Evolutionary conservation across 352 stramenopile genomes (phyloP).

Genomic region (Pythium vanterpoolii): DNA sequence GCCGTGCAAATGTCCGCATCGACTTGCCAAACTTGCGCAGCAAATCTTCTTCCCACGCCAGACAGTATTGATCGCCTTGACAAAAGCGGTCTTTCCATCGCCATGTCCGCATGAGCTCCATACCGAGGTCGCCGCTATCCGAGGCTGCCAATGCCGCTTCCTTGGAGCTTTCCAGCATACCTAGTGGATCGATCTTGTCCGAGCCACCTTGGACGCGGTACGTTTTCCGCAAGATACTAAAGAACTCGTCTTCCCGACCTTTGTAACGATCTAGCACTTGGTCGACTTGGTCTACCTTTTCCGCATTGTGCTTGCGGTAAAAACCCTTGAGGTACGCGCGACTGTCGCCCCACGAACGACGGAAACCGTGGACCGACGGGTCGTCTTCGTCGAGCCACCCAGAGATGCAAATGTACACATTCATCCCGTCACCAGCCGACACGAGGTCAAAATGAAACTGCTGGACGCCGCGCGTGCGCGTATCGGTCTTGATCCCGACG

Average conservation of each 20-base stretch:
- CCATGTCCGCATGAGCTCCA: slow-evolving; percentile 59
- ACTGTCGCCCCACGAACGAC: slow-evolving; percentile 73
- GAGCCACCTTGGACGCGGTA: slow-evolving; percentile 45
- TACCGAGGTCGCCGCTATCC: slow-evolving; percentile 12
- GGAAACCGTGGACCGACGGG: slow-evolving; percentile 48
- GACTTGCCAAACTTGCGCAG: slow-evolving; percentile 74
- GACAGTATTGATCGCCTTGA: slow-evolving; percentile 80
- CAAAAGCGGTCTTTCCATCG: slow-evolving; percentile 81
- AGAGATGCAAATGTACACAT: slow-evolving; percentile 86
- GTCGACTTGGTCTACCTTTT: slow-evolving; percentile 81
- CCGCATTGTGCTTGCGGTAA: slow-evolving; percentile 57
- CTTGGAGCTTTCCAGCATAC: slow-evolving; percentile 31
- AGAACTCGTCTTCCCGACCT: slow-evolving; percentile 83
- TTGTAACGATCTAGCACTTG: slow-evolving; percentile 80
- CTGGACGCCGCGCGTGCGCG: slow-evolving; percentile 65
- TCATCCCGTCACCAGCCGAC: slow-evolving; percentile 78
- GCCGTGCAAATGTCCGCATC: slow-evolving; percentile 71
- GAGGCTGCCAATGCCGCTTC: background rate
- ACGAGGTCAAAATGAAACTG: slow-evolving; percentile 83
- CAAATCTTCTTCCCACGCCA: slow-evolving; percentile 73
- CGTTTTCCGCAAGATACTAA: slow-evolving; percentile 58
- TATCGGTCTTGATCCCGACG: slow-evolving; percentile 78
- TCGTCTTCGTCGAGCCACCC: slow-evolving; percentile 84
- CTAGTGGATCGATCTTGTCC: slow-evolving; percentile 44
- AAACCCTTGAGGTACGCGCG: slow-evolving; percentile 76